These are phyloP conservation scores for Dryas drummondii DNA, from an alignment of 306 rosid species.

Conservation along the genomic window DNA sequence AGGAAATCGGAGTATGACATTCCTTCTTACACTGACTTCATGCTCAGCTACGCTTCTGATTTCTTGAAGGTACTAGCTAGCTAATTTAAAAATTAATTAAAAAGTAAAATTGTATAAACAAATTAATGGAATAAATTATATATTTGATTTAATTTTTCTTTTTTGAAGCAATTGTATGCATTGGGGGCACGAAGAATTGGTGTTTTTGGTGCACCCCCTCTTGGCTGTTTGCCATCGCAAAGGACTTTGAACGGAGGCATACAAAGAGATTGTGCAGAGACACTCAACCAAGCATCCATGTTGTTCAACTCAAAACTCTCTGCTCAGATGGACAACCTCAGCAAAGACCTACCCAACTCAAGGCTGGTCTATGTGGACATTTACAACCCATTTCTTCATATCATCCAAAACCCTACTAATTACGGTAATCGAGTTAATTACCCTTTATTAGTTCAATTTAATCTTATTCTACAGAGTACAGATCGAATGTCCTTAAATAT, in stretches of 20 bases:
- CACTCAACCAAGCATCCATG: slow-evolving; percentile 41
- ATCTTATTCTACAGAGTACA: no score
- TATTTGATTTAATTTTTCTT: neutral
- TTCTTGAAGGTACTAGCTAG: slow-evolving; percentile 41
- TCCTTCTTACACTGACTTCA: slow-evolving; percentile 43
- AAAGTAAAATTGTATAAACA: no score
- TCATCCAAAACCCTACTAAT: slow-evolving; percentile 45
- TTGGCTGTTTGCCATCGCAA: slow-evolving; percentile 59
- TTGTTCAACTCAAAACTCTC: slow-evolving; percentile 55
- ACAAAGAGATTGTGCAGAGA: slow-evolving; percentile 35
- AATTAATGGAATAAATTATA: no score
- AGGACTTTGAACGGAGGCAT: slow-evolving; percentile 54
- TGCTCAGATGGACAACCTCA: slow-evolving; percentile 19
- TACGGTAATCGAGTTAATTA: slow-evolving; percentile 34
- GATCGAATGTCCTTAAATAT: no score
- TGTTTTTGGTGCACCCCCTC: slow-evolving; percentile 52
- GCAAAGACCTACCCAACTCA: slow-evolving; percentile 25
- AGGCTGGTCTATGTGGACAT: slow-evolving; percentile 43
- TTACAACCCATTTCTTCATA: slow-evolving; percentile 45
- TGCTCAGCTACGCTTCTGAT: slow-evolving; percentile 38
- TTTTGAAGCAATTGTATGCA: slow-evolving; percentile 36
- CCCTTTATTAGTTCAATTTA: no score
- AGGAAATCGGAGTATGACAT: slow-evolving; percentile 40
- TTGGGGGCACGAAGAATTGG: slow-evolving; percentile 52
- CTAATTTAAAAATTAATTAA: no score